Evolutionary conservation across 257 asterid genomes (phyloP), one percentile per base, ranked within the genome.

Genomic region (Cynanchum wilfordii): DNA sequence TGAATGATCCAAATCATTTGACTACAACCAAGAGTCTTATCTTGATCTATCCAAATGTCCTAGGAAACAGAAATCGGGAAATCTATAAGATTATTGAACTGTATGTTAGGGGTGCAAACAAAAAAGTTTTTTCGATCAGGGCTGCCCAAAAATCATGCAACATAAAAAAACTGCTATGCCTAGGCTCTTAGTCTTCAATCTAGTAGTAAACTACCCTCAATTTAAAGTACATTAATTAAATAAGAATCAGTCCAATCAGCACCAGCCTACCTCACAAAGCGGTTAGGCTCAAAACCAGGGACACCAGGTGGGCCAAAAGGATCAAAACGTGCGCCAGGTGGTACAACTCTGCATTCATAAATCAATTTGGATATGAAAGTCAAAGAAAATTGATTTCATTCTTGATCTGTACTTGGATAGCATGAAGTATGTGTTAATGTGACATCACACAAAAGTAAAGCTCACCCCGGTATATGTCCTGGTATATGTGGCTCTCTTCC

Each of bases 261-360:
- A 25, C 24, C 30, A 49, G 36, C 29, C 0, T 85, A 93, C 98
- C 98, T 84, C 72, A 42, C 80, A 84, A 89, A 93, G 66, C 90
- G 92, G 42, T 79, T 82, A 3, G 98, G 96, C 77, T 94, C 97
- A 70, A 91, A 94, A 38, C 95, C 98, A 0, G 97, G 96, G 29
- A 94, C 85, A 30, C 78, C 88, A 1, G 97, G 96, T 42, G 98
- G 98, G 24, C 97, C 98, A 79, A 68, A 86, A 10, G 97, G 98
- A 80, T 93, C 98, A 75, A 93, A 93, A 44, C 91, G 96, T 24
- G 93, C 96, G 52, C 98, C 97, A 55, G 97, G 97, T 1, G 97
- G 98, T 47, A 86, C 81, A 77, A 86, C 89, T 80, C 96, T 89
- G 86, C 68, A 75, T 16, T 54, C 49, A 30, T 52, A 24, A 24